phyloP scores from a whole-genome alignment of 1,284 basidiomycete genomes.

The Flammula alnicola region DNA sequence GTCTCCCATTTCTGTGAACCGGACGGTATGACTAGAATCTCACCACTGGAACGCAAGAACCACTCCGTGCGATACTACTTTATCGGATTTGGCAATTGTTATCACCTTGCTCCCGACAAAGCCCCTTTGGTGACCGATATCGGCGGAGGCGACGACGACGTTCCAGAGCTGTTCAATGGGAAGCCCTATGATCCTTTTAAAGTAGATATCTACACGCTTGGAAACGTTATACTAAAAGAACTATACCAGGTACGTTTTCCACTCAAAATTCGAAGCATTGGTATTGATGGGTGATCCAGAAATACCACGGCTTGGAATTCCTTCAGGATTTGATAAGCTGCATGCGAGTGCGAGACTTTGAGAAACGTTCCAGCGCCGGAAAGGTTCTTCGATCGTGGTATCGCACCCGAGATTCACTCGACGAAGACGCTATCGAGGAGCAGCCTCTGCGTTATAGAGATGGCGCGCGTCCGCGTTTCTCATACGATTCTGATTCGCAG shows the following conservation, averaged over 20 bases:
- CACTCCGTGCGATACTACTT: slow-evolving; percentile 36
- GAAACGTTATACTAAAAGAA: slow-evolving; percentile 32
- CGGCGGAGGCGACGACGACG: slow-evolving; percentile 31
- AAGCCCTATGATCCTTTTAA: slow-evolving; percentile 34
- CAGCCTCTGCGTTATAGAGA: slow-evolving; percentile 11
- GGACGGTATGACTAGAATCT: slow-evolving; percentile 27
- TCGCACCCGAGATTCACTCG: slow-evolving; percentile 17
- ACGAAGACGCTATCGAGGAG: slow-evolving; percentile 22
- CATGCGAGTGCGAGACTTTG: slow-evolving; percentile 30
- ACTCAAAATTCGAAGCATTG: not conserved
- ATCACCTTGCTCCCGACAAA: slow-evolving; percentile 26
- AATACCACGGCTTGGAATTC: slow-evolving; percentile 32
- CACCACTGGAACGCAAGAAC: slow-evolving; percentile 27
- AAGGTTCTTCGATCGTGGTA: slow-evolving; percentile 27
- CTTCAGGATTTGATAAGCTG: slow-evolving; percentile 26
- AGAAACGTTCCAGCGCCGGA: slow-evolving; percentile 25
- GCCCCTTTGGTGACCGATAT: slow-evolving; percentile 26
- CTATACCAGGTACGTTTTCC: slow-evolving; percentile 25
- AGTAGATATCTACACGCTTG: slow-evolving; percentile 34
- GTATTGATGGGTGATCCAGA: slow-evolving; percentile 17
- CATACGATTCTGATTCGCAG: slow-evolving; percentile 13
- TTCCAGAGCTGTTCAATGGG: slow-evolving; percentile 27
- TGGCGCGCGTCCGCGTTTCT: slow-evolving; percentile 6
- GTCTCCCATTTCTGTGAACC: slow-evolving; percentile 28
- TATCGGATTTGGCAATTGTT: slow-evolving; percentile 34